A percentile compares a stretch with the other conserved stretches of the same genome.
Conservation (phyloP, 1,284 basidiomycete genomes). For the Cutaneotrichosporon cavernicola region DNA sequence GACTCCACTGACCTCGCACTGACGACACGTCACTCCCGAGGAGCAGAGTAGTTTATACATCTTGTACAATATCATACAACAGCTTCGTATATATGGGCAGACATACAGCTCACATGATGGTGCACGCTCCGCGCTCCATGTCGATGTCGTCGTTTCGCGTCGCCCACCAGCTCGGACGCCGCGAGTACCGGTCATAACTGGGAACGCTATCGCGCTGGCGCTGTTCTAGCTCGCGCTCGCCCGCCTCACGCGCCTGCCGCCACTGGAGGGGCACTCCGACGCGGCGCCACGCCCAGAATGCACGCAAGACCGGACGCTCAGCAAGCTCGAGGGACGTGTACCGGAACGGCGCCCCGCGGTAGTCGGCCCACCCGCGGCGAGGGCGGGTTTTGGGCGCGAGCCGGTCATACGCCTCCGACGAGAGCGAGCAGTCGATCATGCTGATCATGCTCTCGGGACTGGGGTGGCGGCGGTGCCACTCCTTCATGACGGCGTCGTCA, state of each 20-base stretch:
- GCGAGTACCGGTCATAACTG: slow-evolving; percentile 11
- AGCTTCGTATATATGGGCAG: not conserved
- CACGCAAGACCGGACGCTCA: slow-evolving; percentile 66
- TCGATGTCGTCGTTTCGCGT: slow-evolving; percentile 17
- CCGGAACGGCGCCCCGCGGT: slow-evolving; percentile 57
- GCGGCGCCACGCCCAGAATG: slow-evolving; percentile 80
- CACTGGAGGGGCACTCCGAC: slow-evolving; percentile 58
- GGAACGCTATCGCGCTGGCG: slow-evolving; percentile 3
- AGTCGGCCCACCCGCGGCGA: slow-evolving; percentile 67
- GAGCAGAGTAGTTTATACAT: slow-evolving; percentile 2
- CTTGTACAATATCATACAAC: slow-evolving; percentile 3
- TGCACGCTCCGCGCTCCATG: slow-evolving; percentile 25
- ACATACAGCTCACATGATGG: slow-evolving; percentile 16
- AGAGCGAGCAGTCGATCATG: slow-evolving; percentile 74
- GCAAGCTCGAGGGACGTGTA: slow-evolving; percentile 32
- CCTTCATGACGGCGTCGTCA: slow-evolving; percentile 62
- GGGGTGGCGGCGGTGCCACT: slow-evolving; percentile 61
- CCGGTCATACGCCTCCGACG: slow-evolving; percentile 62
- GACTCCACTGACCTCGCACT: too few species aligned
- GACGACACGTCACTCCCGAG: too few species aligned
- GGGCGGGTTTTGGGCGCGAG: slow-evolving; percentile 60
- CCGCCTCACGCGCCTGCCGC: slow-evolving; percentile 29
- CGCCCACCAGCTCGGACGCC: slow-evolving; percentile 11
- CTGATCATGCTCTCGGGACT: slow-evolving; percentile 54
- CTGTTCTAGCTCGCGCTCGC: slow-evolving; percentile 17